Evolutionary conservation across 1,284 basidiomycete species (phyloP), one percentile per base, ranked within the genome.

Genomic region (Psilocybe mexicana): DNA sequence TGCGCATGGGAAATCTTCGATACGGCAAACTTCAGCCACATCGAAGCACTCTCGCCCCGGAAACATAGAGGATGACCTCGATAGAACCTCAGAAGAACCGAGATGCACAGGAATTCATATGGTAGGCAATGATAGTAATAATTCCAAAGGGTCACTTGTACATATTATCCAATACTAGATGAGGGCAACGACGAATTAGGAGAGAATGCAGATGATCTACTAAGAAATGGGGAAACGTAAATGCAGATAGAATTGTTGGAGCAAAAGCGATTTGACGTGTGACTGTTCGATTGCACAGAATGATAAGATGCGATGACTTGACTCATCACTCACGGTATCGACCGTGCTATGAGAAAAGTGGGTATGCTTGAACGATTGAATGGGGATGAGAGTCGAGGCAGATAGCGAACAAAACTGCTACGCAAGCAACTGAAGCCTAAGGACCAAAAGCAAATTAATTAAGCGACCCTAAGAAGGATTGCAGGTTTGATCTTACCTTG

Each of bases 161-260:
- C 67, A 74, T 64, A 72, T 71, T 73, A 72, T 72, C 68, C 71
- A 67, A 70, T 69, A 69, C 59, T 59, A 63, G 67, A 69, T 68
- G 60, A 67, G 66, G 66, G 57, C 54, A 62, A 54, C 55, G 65
- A 61, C 62, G 52, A 64, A 70, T 70, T 50, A 50, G 52, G 43
- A 61, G 64, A 68, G 40, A 64, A 67, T 62, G 66, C 56, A 65
- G 59, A 62, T 61, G 59, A 54, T 70, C 68, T 72, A 70, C 61
- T 58, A 35, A 62, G 8, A 63, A 59, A 62, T 63, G 57, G 63
- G 62, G 57, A 62, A 67, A 60, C 57, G 49, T 54, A 50, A 61
- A 60, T 56, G 58, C 45, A 57, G 44, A 47, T 43, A 54, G 50
- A n/a, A 57, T 36, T 50, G 46, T 42, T 58, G 61, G 52, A 61